These are phyloP conservation scores for Aspergillus sp. DNA, from an alignment of 2,329 filamentous ascomycete species.

Conservation along the genomic window DNA sequence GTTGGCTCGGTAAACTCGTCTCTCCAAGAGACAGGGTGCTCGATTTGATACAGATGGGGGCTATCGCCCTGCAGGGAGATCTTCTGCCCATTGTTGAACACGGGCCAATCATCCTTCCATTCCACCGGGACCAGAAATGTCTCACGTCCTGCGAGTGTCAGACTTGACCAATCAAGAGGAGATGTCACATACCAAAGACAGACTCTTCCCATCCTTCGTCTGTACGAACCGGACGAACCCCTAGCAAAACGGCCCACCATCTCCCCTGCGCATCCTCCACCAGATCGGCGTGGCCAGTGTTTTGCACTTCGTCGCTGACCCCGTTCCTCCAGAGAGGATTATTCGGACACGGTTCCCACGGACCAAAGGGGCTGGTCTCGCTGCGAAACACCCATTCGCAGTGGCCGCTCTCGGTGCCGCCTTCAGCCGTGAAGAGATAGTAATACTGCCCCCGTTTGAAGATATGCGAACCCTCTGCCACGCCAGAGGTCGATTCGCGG, in stretches of 20 bases:
- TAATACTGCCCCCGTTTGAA: constrained; percentile 53
- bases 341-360: constrained; percentile 60
- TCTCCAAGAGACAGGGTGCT: constrained; percentile 24
- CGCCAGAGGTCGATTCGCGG: constrained; percentile 46
- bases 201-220: constrained; percentile 36
- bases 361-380: constrained; percentile 56
- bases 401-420: constrained; percentile 60
- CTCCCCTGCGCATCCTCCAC: constrained; percentile 46
- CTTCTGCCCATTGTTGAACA: constrained; percentile 50
- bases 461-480: constrained; percentile 56
- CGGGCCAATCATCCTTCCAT: constrained; percentile 54
- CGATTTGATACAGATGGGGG: constrained; percentile 20
- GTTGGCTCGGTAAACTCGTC: constrained; percentile 33
- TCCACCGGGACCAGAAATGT: constrained; percentile 51
- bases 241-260: constrained; percentile 52
- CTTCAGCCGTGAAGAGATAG: constrained; percentile 56
- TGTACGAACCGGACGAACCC: constrained; percentile 40
- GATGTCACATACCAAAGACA: constrained; percentile 42
- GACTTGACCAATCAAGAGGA: background rate
- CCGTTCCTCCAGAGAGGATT: constrained; percentile 58
- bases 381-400: constrained; percentile 59
- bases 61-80: constrained; percentile 35
- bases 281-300: constrained; percentile 52
- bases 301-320: constrained; percentile 48
- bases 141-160: constrained; percentile 41